These are phyloP conservation scores for Solanum piurae DNA, from an alignment of 257 asterid genomes.

Conservation along the genomic window DNA sequence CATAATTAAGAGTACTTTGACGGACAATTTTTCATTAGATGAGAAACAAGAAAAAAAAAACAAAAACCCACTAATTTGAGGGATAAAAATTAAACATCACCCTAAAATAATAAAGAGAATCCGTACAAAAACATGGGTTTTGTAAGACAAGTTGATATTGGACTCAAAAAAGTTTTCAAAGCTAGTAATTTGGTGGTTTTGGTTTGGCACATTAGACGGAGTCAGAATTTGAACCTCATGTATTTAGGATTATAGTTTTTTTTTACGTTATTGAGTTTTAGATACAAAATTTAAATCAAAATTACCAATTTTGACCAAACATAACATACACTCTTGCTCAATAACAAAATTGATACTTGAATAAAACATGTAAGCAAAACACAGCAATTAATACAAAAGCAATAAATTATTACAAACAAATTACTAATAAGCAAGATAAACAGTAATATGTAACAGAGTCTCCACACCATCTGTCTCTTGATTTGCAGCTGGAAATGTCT, in stretches of 20 bases:
- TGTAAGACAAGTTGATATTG: not conserved
- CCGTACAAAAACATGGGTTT: not conserved
- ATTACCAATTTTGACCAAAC: no score
- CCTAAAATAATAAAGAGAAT: not conserved
- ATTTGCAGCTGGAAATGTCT: constrained; percentile 36
- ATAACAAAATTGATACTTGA: not conserved
- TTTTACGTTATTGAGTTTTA: not conserved
- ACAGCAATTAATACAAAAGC: not conserved
- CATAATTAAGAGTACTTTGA: not conserved
- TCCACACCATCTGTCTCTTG: constrained; percentile 81
- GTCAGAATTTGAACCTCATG: not conserved
- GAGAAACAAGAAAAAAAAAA: not conserved
- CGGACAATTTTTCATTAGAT: no score
- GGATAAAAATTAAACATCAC: not conserved
- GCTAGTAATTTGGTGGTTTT: not conserved
- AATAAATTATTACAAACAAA: not conserved
- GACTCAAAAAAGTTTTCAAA: not conserved
- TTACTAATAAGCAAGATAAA: constrained; percentile 55
- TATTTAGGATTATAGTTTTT: not conserved
- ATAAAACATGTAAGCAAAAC: not conserved
- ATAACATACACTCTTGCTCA: not conserved
- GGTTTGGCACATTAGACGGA: not conserved
- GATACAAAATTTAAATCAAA: not conserved
- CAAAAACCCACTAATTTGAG: not conserved
- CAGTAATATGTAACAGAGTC: constrained; percentile 51